Conservation (phyloP, 139 green algal genomes). For the Eudorina sp. region DNA sequence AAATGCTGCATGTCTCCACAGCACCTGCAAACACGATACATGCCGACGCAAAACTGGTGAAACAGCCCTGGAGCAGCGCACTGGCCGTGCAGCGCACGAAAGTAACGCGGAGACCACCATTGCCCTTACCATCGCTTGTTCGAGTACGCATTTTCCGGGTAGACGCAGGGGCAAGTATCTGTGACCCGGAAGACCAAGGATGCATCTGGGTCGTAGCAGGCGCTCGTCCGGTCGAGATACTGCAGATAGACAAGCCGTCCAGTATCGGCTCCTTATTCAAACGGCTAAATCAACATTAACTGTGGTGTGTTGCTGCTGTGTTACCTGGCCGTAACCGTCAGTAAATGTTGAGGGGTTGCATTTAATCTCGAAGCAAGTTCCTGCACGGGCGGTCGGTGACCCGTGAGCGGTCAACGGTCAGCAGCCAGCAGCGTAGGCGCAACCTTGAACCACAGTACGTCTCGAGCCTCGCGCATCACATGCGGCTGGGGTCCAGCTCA, state of each 20-base stretch:
- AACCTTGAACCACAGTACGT: no score
- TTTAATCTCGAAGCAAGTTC: conserved; percentile 50
- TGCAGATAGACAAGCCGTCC: background rate
- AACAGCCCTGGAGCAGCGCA: no score
- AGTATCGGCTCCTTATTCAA: background rate
- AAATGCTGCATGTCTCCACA: conserved; percentile 57
- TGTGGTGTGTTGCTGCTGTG: background rate
- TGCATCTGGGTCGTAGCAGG: conserved; percentile 37
- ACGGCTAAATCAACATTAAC: background rate
- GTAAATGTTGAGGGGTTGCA: conserved; percentile 48
- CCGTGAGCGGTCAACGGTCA: no score
- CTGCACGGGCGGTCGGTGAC: no score
- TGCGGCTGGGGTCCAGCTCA: no score
- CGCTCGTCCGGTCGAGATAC: conserved; percentile 29
- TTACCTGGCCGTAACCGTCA: conserved; percentile 42
- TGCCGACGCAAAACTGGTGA: no score
- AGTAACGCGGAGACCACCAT: no score
- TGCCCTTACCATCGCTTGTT: conserved; percentile 63
- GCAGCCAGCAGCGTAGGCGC: no score
- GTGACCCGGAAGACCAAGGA: conserved; percentile 48
- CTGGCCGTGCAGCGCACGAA: no score
- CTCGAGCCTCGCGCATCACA: no score
- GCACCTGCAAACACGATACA: conserved; percentile 33
- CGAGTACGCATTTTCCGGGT: conserved; percentile 51
- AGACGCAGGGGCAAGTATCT: conserved; percentile 55